These are phyloP conservation scores for Leccinum imitatum DNA, from an alignment of 768 basidiomycete genomes.

Conservation along the genomic window DNA sequence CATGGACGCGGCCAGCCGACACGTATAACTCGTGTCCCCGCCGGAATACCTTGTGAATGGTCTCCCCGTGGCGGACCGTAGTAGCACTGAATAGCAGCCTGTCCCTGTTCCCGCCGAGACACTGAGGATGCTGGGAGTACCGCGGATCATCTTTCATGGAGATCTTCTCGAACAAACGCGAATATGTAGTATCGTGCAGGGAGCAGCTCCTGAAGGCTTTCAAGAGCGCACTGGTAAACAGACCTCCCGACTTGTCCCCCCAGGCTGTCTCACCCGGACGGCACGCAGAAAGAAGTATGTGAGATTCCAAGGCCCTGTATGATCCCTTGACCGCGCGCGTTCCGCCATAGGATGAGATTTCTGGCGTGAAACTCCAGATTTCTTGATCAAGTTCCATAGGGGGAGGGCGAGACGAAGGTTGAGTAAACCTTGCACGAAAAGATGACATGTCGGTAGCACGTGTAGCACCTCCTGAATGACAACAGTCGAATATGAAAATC, in stretches of 20 bases:
- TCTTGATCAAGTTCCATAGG: constrained; percentile 15
- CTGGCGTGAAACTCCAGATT: constrained; percentile 1
- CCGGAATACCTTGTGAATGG: constrained; percentile 13
- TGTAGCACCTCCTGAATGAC: constrained; percentile 20
- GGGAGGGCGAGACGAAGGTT: constrained; percentile 8
- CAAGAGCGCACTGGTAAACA: constrained; percentile 21
- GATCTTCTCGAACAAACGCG: constrained; percentile 8
- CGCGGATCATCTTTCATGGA: neutral
- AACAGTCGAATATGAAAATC: constrained; percentile 22
- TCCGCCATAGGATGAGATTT: constrained; percentile 7
- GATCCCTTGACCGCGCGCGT: constrained; percentile 1
- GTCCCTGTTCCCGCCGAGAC: constrained; percentile 16
- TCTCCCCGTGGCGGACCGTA: constrained; percentile 9
- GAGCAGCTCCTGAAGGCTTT: constrained; percentile 7
- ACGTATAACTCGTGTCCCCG: constrained; percentile 6
- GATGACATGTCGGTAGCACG: constrained; percentile 2
- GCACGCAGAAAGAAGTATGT: constrained; percentile 24
- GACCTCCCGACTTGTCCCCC: constrained; percentile 16
- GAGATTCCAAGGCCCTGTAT: constrained; percentile 22
- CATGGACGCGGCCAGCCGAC: constrained; percentile 21
- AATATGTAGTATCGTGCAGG: constrained; percentile 19
- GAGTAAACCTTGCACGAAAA: constrained; percentile 7
- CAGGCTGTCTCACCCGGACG: constrained; percentile 15
- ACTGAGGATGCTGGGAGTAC: constrained; percentile 20
- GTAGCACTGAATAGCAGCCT: constrained; percentile 21